Evolutionary conservation across 257 asterid species (phyloP).

Genomic region (Nicotiana sylvestris): DNA sequence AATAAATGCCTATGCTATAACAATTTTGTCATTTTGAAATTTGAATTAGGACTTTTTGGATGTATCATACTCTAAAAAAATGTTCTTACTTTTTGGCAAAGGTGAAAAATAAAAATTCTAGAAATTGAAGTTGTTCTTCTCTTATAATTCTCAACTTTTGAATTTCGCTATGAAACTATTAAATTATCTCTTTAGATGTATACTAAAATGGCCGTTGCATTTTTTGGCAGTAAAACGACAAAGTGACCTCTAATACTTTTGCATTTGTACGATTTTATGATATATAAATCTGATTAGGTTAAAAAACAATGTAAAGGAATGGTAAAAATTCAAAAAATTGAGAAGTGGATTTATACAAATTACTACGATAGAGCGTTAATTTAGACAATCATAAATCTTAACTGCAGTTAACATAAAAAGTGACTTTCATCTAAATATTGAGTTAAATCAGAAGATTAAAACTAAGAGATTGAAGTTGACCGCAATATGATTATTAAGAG

Average conservation of each 20-base stretch:
- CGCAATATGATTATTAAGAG: not conserved
- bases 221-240: no score
- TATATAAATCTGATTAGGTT: no score
- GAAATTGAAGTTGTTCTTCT: not conserved
- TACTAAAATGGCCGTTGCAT: no score
- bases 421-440: not conserved
- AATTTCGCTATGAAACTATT: no score
- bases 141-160: not conserved
- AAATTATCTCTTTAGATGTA: no score
- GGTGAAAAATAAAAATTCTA: not conserved
- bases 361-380: not conserved
- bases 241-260: no score
- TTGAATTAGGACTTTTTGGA: slow-evolving; percentile 3
- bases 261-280: no score
- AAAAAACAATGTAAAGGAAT: no score
- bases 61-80: not conserved
- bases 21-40: not conserved
- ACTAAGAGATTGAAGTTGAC: not conserved
- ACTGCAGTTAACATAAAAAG: not conserved
- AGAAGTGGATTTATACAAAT: no score
- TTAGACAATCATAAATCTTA: not conserved
- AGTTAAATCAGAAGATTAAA: not conserved
- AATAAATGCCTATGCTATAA: not conserved
- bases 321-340: no score
- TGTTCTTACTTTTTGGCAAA: not conserved